A percentile compares a stretch with the other conserved stretches of the same genome.
These are phyloP conservation scores for Pochonia chlamydosporia DNA, from an alignment of 2,329 filamentous ascomycete species.

Conservation along the genomic window DNA sequence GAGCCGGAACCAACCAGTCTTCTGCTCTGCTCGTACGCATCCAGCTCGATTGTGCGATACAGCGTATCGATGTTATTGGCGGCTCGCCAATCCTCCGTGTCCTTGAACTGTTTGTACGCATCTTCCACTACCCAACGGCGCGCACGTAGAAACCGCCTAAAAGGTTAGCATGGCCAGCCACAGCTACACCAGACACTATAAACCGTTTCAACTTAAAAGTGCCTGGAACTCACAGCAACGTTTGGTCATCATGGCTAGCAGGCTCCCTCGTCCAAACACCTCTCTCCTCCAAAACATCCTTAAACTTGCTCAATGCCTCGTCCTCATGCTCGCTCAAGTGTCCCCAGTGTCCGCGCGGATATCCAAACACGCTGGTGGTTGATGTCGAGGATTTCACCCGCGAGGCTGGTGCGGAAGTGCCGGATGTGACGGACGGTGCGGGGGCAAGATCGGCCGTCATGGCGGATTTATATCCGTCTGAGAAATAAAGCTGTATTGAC, in stretches of 20 bases:
- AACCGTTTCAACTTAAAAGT: too few relatives aligned
- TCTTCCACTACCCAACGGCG: conserved; percentile 74
- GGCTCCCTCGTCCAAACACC: conserved; percentile 56
- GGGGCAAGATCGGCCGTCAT: conserved; percentile 21
- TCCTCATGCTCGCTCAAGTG: conserved; percentile 68
- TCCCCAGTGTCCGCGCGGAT: conserved; percentile 73
- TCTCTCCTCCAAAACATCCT: conserved; percentile 57
- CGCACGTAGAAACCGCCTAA: conserved; percentile 80
- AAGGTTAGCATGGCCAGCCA: conserved; percentile 1
- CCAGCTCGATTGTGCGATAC: conserved; percentile 80
- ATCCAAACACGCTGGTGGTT: conserved; percentile 39
- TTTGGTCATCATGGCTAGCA: conserved; percentile 66
- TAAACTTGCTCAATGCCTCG: conserved; percentile 65
- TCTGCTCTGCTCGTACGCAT: conserved; percentile 75
- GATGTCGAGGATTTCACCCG: conserved; percentile 24
- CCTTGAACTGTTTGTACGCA: conserved; percentile 77
- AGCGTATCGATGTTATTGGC: conserved; percentile 72
- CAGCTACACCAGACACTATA: too few relatives aligned
- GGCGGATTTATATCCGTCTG: neutral
- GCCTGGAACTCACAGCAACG: conserved; percentile 58
- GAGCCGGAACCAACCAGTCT: conserved; percentile 57
- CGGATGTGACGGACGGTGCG: conserved; percentile 14
- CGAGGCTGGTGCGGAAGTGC: conserved; percentile 14
- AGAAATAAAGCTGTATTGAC: neutral
- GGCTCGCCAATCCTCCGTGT: conserved; percentile 81